Evolutionary conservation across 345 rosid genomes (phyloP), one percentile per base, ranked within the genome.

Genomic region (Boechera retrofracta): DNA sequence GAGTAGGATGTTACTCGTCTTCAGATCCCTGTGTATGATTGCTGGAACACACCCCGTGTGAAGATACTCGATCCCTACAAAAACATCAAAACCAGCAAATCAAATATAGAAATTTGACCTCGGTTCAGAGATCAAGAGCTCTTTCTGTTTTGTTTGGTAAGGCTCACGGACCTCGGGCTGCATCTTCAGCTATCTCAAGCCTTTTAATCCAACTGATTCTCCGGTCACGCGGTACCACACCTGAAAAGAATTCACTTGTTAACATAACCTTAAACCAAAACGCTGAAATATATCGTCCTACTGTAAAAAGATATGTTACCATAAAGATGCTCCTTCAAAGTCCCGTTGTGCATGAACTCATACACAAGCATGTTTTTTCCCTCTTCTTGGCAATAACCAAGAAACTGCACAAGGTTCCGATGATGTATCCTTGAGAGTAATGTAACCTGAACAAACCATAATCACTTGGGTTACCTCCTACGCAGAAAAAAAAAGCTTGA

Each of bases 401-500:
- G 92, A 87, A 96, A 96, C 86, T 93, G 98, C 52, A 96, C 96
- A 48, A 96, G 86, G 83, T 93, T 96, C 72, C 98, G 85, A 75
- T 96, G 99, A 87, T 96, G 99, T 84, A 96, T 96, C 86, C 98
- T 91, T 59, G 99, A 96, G 36, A 96, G 97, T 82, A 96, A 92
- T 35, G 85, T 87, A 75, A 96, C 98, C 99, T 96, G 69, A 8
- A 55, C 68, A 82, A 75, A 55, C n/a, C 42, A 71, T 29, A 47
- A 75, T 42, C 78, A 66, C 24, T 49, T 10, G 0, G 0, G 48
- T 38, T 42, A 71, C 32, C 24, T 71, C 33, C 16, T 35, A 49
- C 35, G 60, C 15, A 10, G 15, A 6, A 54, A 28, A 45, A 61
- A 4, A 11, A 26, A 13, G 42, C 7, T 47, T 0, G 5, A 54